A percentile compares a stretch with the other conserved stretches of the same genome.
These are phyloP conservation scores for Vitis vinifera DNA, from an alignment of 164 flowering plant species.

Conservation along the genomic window ASM3070453v1 NC_081823.1:25863001-25863500, in stretches of 20 bases:
- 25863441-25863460: background rate
- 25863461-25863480: too few species aligned
- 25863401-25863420: background rate
- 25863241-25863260: constrained; percentile 41
- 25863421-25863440: background rate
- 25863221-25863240: constrained; percentile 51
- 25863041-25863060: background rate
- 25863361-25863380: background rate
- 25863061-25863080: constrained; percentile 1
- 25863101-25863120: constrained; percentile 9
- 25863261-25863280: constrained; percentile 49
- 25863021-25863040: background rate
- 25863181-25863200: constrained; percentile 47
- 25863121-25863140: too few species aligned
- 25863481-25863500: too few species aligned
- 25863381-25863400: background rate
- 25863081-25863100: constrained; percentile 4
- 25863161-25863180: constrained; percentile 17
- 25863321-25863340: background rate
- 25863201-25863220: constrained; percentile 37
- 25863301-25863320: background rate
- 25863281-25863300: constrained; percentile 29
- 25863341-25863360: background rate
- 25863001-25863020: background rate
- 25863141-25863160: background rate